Evolutionary conservation across 768 basidiomycete species (phyloP).

Genomic region (Mycena galericulata): DNA sequence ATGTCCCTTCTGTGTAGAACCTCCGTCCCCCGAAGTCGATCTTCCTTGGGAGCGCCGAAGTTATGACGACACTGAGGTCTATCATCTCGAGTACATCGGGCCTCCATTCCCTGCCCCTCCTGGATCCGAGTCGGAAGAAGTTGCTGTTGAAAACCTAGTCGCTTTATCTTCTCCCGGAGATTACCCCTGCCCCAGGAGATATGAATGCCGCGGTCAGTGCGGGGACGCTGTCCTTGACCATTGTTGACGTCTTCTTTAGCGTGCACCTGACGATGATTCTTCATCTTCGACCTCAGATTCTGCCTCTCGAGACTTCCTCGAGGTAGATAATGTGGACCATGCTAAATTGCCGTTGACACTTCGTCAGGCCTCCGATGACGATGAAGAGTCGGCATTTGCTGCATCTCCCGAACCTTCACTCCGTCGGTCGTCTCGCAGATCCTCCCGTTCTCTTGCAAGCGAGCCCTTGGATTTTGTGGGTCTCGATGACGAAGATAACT

Average conservation of each 20-base stretch:
- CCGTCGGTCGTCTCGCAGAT: slow-evolving; percentile 26
- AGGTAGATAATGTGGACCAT: background rate
- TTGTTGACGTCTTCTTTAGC: background rate
- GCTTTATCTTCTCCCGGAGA: background rate
- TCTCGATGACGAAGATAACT: background rate
- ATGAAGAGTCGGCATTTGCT: background rate
- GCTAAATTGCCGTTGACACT: background rate
- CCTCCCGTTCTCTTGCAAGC: slow-evolving; percentile 5
- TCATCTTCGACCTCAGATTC: background rate
- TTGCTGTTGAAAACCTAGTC: slow-evolving; percentile 4
- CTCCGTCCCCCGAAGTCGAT: background rate
- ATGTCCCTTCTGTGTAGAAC: background rate
- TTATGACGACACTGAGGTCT: slow-evolving; percentile 31
- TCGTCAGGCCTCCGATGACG: slow-evolving; percentile 17
- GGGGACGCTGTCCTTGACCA: background rate
- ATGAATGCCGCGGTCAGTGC: slow-evolving; percentile 2
- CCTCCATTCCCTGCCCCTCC: background rate
- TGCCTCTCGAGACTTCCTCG: slow-evolving; percentile 3
- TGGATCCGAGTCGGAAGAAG: slow-evolving; percentile 6
- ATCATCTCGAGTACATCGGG: slow-evolving; percentile 33
- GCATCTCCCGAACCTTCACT: background rate
- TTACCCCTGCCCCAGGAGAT: background rate
- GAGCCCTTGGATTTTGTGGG: slow-evolving; percentile 6
- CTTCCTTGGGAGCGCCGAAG: slow-evolving; percentile 14
- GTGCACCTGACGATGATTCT: background rate